Conservation (phyloP, 495 filamentous ascomycete genomes). For the Penicillium silybi region DNA sequence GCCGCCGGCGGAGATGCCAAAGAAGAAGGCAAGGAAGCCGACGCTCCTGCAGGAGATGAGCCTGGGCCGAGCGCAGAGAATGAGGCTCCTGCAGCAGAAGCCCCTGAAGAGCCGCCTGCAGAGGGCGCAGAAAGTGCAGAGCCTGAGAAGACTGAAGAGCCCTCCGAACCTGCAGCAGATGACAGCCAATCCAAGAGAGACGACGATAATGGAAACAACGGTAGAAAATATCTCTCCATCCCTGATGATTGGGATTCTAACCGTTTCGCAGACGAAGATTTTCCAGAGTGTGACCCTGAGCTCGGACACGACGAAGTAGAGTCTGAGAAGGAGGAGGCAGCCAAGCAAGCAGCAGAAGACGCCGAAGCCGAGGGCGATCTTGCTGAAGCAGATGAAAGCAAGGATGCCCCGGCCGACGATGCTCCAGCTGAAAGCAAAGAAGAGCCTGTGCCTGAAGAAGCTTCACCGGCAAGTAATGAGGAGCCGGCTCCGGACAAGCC, state of each 20-base stretch:
- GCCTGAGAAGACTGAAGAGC: constrained; percentile 11
- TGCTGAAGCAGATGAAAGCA: constrained; percentile 2
- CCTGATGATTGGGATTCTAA: not conserved
- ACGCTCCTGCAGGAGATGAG: constrained; percentile 13
- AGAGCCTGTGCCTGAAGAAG: constrained; percentile 1
- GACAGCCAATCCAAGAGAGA: constrained; percentile 8
- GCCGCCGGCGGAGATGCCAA: constrained; percentile 20
- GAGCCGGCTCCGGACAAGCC: constrained; percentile 6
- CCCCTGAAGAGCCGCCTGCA: constrained; percentile 15
- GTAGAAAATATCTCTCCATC: constrained; percentile 1
- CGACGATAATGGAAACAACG: constrained; percentile 17
- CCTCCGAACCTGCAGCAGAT: constrained; percentile 9
- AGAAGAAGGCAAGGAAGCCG: constrained; percentile 18
- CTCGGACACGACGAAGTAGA: constrained; percentile 29
- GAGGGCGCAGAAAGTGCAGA: constrained; percentile 11
- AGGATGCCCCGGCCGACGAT: constrained; percentile 6
- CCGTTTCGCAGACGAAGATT: constrained; percentile 23
- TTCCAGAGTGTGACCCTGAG: constrained; percentile 27
- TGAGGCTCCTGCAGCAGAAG: constrained; percentile 16
- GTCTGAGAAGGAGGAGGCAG: constrained; percentile 27
- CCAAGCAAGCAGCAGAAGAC: constrained; percentile 23
- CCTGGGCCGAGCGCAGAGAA: constrained; percentile 13
- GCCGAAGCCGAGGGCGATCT: constrained; percentile 16
- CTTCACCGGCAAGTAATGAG: constrained; percentile 1
- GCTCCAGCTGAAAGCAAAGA: constrained; percentile 7